These are phyloP conservation scores for Aspergillus diversus DNA, from an alignment of 495 filamentous ascomycete species.

Conservation along the genomic window DNA sequence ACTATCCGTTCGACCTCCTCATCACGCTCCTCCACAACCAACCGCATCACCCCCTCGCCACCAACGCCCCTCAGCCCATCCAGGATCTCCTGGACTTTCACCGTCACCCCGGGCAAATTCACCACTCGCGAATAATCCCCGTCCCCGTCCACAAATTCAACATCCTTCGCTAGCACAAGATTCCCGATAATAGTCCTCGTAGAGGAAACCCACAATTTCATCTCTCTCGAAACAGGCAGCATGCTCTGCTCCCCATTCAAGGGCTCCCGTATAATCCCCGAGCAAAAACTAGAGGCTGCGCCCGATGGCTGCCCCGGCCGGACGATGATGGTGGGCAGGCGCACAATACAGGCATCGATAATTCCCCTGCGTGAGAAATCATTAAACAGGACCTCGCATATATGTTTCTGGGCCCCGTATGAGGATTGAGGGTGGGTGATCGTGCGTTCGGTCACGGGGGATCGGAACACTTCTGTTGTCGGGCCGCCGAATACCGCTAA, in stretches of 20 bases:
- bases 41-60: not conserved
- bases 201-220: conserved; percentile 11
- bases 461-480: not conserved
- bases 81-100: not conserved
- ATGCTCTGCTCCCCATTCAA: conserved; percentile 2
- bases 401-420: conserved; percentile 11
- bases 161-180: conserved; percentile 9
- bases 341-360: conserved; percentile 8
- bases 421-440: conserved; percentile 7
- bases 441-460: conserved; percentile 3
- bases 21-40: not conserved
- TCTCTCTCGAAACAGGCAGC: conserved; percentile 1
- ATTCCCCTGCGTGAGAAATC: conserved; percentile 5
- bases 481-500: conserved; percentile 4
- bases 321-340: conserved; percentile 7
- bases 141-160: not conserved
- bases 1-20: conserved; percentile 1
- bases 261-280: conserved; percentile 8
- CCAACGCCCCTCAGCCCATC: conserved; percentile 1
- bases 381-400: conserved; percentile 9
- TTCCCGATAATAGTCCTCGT: conserved; percentile 10
- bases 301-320: conserved; percentile 8
- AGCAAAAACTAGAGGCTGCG: conserved; percentile 9
- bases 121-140: conserved; percentile 2
- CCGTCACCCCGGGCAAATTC: conserved; percentile 9